phyloP scores from a whole-genome alignment of 1,284 basidiomycete genomes.

The Sporisorium sorghi region DNA sequence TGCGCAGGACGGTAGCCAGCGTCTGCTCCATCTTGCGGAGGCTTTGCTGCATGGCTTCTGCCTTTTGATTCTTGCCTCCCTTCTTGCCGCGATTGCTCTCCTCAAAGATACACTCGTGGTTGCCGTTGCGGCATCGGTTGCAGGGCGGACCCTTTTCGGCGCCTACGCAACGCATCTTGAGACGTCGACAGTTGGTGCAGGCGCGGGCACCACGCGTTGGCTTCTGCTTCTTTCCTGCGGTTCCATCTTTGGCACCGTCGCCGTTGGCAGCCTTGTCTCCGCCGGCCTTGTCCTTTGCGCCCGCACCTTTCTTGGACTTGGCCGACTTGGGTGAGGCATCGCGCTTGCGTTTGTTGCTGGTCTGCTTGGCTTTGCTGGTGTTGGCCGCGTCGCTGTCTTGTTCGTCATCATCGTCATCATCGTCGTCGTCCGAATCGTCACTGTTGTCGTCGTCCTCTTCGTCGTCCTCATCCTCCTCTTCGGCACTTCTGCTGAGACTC shows the following conservation, averaged over 20 bases:
- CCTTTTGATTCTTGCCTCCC: conserved; percentile 64
- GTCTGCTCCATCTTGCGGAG: conserved; percentile 68
- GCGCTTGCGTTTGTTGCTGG: conserved; percentile 48
- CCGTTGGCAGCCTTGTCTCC: conserved; percentile 13
- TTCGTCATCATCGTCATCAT: conserved; percentile 32
- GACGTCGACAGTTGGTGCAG: conserved; percentile 90
- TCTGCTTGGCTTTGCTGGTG: conserved; percentile 19
- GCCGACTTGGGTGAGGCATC: conserved; percentile 28
- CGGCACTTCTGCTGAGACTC: conserved; percentile 28
- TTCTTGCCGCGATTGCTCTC: conserved; percentile 68
- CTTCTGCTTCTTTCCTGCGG: conserved; percentile 60
- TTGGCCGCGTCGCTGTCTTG: conserved; percentile 36
- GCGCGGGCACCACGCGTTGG: conserved; percentile 74
- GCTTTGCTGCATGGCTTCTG: conserved; percentile 64
- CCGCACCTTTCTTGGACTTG: conserved; percentile 22
- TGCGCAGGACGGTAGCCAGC: conserved; percentile 61
- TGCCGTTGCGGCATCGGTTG: conserved; percentile 73
- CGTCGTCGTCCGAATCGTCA: conserved; percentile 41
- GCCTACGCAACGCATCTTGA: conserved; percentile 98
- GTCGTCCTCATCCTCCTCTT: conserved; percentile 34
- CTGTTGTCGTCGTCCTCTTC: conserved; percentile 41
- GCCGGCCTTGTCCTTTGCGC: conserved; percentile 18
- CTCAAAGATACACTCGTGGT: conserved; percentile 67
- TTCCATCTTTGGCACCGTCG: conserved; percentile 19
- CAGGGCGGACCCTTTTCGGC: conserved; percentile 91